Evolutionary conservation across 2,329 filamentous ascomycete genomes (phyloP).

Genomic region (Beauveria australis): DNA sequence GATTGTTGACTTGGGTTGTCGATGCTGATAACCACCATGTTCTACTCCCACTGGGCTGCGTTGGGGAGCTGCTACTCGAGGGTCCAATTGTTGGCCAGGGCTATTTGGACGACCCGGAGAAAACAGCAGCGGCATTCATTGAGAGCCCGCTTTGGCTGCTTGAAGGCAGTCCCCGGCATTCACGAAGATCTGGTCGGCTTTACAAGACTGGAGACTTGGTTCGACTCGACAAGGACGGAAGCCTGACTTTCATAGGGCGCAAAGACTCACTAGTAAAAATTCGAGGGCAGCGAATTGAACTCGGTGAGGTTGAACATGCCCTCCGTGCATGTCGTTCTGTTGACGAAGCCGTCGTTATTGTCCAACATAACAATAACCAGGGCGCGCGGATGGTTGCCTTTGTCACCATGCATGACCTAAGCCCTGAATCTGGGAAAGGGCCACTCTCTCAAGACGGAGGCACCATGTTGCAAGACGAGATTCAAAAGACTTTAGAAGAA

Average conservation of each 20-base stretch:
- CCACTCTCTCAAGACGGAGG: background rate
- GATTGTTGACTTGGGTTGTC: background rate
- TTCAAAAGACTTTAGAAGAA: background rate
- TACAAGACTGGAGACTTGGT: slow-evolving; percentile 1
- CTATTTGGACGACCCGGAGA: slow-evolving; percentile 31
- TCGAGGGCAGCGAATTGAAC: background rate
- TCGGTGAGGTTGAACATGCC: background rate
- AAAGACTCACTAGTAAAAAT: background rate
- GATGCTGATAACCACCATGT: background rate
- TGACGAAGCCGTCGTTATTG: background rate
- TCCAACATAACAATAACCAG: background rate
- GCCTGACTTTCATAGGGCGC: background rate
- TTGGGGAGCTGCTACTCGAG: slow-evolving; percentile 22
- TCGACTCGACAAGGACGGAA: background rate
- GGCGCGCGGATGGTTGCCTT: background rate
- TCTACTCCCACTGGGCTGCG: slow-evolving; percentile 22
- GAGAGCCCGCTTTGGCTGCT: slow-evolving; percentile 14
- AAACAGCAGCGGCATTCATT: slow-evolving; percentile 23
- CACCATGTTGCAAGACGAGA: background rate
- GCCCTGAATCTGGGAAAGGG: background rate
- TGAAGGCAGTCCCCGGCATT: background rate
- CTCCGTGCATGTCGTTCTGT: background rate
- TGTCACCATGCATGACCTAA: background rate
- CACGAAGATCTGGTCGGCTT: background rate
- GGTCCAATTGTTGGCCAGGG: slow-evolving; percentile 30